Percentiles rank a stretch among this genome's conserved stretches.
These are phyloP conservation scores for Microbotryum lychnidis-dioicae DNA, from an alignment of 1,284 basidiomycete species.

Conservation along the genomic window DNA sequence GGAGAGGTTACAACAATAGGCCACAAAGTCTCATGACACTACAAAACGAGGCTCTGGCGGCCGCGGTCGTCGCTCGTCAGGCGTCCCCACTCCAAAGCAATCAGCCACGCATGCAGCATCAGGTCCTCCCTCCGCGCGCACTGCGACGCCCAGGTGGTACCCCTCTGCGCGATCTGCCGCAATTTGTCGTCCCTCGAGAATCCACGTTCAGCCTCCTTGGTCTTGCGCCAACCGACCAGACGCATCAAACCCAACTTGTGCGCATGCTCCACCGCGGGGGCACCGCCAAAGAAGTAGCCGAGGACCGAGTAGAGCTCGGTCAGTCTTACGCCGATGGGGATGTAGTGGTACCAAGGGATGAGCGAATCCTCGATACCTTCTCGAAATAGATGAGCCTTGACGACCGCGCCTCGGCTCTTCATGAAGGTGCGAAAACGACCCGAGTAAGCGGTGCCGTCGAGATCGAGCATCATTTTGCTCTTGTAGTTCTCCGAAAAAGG, in stretches of 20 bases:
- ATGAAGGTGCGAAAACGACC: slow-evolving; percentile 19
- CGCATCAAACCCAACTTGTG: neutral
- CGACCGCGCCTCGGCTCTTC: slow-evolving; percentile 6
- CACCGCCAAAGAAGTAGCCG: slow-evolving; percentile 19
- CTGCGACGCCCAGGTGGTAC: slow-evolving; percentile 11
- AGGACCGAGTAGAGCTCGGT: slow-evolving; percentile 16
- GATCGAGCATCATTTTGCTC: slow-evolving; percentile 14
- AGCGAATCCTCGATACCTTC: slow-evolving; percentile 14
- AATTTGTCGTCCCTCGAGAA: slow-evolving; percentile 15
- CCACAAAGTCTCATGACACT: too few relatives aligned
- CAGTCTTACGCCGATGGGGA: slow-evolving; percentile 11
- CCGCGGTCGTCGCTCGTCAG: slow-evolving; percentile 1
- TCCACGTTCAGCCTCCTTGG: neutral
- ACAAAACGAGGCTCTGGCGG: too few relatives aligned
- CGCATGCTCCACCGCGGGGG: neutral
- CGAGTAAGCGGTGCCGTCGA: slow-evolving; percentile 27
- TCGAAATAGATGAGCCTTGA: slow-evolving; percentile 11
- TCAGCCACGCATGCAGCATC: slow-evolving; percentile 12
- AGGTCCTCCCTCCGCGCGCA: slow-evolving; percentile 19
- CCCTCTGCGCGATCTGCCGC: slow-evolving; percentile 5
- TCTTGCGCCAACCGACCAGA: neutral
- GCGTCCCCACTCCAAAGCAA: slow-evolving; percentile 21
- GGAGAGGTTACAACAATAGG: too few relatives aligned
- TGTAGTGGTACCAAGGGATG: slow-evolving; percentile 25
- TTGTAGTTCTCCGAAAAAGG: slow-evolving; percentile 15